Base-by-base conservation (phyloP, 306 rosid genomes). In the Mimosa pudica region DNA sequence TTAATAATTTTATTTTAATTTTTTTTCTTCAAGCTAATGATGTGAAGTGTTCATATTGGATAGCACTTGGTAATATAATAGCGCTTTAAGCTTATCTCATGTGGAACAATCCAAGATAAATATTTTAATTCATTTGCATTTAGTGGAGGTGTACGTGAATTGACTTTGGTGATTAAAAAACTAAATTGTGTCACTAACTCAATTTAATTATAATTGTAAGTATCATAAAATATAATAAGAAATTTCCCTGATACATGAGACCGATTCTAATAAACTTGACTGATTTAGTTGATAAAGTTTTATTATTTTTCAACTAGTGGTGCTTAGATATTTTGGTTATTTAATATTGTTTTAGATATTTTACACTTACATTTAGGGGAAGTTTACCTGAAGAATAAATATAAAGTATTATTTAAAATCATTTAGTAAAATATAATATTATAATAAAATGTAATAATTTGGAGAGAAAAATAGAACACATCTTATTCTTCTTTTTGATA, bases 31-130 rank as follows among this genome's bases (percentile, higher is more conserved):
- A 9, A 10, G 74, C 20, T 52, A 70, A 76, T 75, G 70, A 74
- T 70, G 38, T 10, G 60, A 73, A 46, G 62, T 36, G 33, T 6
- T 57, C 16, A 42, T 61, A 70, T 74, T 75, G 78, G 67, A 71
- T 20, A 74, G 76, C 77, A 79, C 71, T n/a, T 17, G 66, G 8
- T 36, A 30, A 62, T 76, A 76, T 62, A 63, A 33, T 62, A 70
- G 57, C 38, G 36, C 62, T 30, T 84, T 49, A 73, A 66, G 54
- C 87, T 72, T 80, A 81, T 84, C 87, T 67, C 52, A 38, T 38
- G 46, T 45, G 45, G 42, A 54, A 70, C 6, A 30, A 52, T 75
- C 54, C 46, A 71, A 70, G 51, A 66, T 76, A 35, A 64, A 32
- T 33, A 32, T 64, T 64, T 13, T 64, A 64, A 32, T 24, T 24